These are phyloP conservation scores for Vitis riparia DNA, from an alignment of 164 flowering plant species.

Conservation along the genomic window DNA sequence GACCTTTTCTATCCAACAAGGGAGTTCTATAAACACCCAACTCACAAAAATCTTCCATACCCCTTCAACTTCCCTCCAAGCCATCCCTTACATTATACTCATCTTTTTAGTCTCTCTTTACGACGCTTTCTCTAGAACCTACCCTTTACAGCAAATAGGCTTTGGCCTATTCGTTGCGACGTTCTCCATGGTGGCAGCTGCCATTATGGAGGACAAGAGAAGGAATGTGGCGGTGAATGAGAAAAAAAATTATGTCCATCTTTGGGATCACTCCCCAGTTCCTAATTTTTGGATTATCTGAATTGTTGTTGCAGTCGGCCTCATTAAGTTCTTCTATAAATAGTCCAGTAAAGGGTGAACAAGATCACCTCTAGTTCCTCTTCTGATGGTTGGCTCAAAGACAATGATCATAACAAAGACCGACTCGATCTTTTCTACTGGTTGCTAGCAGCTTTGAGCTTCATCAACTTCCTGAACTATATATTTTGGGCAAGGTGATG, in stretches of 20 bases:
- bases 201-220: constrained; percentile 16
- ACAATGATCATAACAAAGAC: constrained; percentile 10
- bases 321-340: constrained; percentile 30
- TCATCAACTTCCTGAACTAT: constrained; percentile 12
- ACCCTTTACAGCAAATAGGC: constrained; percentile 20
- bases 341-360: constrained; percentile 14
- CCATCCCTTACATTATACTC: no score
- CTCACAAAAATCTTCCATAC: constrained; percentile 18
- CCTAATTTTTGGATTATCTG: constrained; percentile 21
- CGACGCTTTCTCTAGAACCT: constrained; percentile 10
- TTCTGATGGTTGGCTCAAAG: constrained; percentile 11
- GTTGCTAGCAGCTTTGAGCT: constrained; percentile 11
- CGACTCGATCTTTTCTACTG: constrained; percentile 12
- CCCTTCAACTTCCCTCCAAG: constrained; percentile 15
- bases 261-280: constrained; percentile 26
- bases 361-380: constrained; percentile 3
- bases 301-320: constrained; percentile 23
- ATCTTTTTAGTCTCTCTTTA: constrained; percentile 12
- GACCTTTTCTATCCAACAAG: constrained; percentile 35
- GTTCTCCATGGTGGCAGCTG: constrained; percentile 21
- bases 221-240: not conserved
- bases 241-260: constrained; percentile 4
- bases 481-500: constrained; percentile 4
- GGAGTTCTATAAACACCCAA: constrained; percentile 18
- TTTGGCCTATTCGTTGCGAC: constrained; percentile 18